phyloP scores from a whole-genome alignment of 352 stramenopile genomes.

The Pythium volutum region DNA sequence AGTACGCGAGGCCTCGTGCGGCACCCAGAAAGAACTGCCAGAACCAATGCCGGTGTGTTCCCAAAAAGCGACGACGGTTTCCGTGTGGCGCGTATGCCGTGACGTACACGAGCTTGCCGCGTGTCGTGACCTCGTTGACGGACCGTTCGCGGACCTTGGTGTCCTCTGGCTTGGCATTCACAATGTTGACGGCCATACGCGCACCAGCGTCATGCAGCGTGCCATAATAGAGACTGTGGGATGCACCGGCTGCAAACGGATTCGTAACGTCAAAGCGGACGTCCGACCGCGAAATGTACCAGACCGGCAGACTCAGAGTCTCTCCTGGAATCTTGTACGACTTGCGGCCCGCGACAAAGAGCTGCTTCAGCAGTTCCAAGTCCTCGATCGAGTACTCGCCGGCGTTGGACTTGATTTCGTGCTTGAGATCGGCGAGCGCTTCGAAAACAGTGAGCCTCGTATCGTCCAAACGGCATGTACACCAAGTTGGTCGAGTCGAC shows the following conservation, averaged over 20 bases:
- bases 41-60: background rate
- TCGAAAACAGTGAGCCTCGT: no score
- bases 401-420: background rate
- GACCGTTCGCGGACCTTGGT: background rate
- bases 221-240: constrained; percentile 20
- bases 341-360: constrained; percentile 4
- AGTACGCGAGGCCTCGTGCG: constrained; percentile 18
- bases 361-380: constrained; percentile 8
- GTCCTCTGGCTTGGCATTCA: constrained; percentile 11
- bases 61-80: constrained; percentile 9
- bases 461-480: no score
- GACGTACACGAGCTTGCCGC: constrained; percentile 5
- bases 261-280: constrained; percentile 17
- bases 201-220: constrained; percentile 19
- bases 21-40: constrained; percentile 25
- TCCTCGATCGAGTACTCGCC: constrained; percentile 1
- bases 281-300: constrained; percentile 25
- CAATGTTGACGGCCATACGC: constrained; percentile 20
- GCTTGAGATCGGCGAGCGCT: no score
- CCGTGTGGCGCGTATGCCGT: constrained; percentile 3
- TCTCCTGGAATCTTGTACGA: background rate
- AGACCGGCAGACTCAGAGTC: constrained; percentile 1
- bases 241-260: constrained; percentile 21
- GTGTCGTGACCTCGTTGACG: background rate
- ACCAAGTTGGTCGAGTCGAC: no score